Evolutionary conservation across 148 eudicot genomes (phyloP).

Genomic region (Limonium bicolor): DNA sequence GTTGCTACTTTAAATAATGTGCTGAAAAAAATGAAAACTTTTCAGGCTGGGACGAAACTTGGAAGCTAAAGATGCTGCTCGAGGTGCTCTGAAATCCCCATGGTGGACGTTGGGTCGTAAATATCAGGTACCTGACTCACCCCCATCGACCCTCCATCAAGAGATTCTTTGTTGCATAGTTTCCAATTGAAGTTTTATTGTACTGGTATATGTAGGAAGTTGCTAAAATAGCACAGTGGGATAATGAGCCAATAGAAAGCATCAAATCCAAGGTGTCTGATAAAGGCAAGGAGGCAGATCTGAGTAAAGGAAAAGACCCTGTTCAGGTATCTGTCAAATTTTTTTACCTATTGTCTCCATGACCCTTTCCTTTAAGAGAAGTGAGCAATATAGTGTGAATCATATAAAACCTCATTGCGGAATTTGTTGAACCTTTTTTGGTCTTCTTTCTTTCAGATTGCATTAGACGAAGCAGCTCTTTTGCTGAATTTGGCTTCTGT

Average conservation of each 20-base stretch:
- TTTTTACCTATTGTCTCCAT: neutral
- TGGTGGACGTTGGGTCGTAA: conserved; percentile 95
- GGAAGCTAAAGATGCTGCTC: conserved; percentile 80
- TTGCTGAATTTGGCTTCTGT: conserved; percentile 78
- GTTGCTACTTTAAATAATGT: neutral
- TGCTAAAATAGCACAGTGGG: conserved; percentile 78
- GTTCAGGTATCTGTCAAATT: conserved; percentile 40
- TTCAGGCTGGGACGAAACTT: conserved; percentile 58
- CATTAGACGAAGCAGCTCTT: conserved; percentile 83
- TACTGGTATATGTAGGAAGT: conserved; percentile 37
- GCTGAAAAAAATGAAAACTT: too few relatives aligned
- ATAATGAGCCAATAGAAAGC: conserved; percentile 66
- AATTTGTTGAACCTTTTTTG: neutral
- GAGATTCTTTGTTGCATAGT: too few relatives aligned
- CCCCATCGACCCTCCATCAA: neutral
- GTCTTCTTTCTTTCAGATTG: conserved; percentile 29
- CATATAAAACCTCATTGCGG: too few relatives aligned
- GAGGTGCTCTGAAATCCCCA: conserved; percentile 79
- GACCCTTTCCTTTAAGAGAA: neutral
- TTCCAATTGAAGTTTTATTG: too few relatives aligned
- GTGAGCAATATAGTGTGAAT: neutral
- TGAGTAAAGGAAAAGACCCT: conserved; percentile 68
- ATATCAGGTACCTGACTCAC: conserved; percentile 42
- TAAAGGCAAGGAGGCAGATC: conserved; percentile 58
- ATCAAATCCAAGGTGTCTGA: conserved; percentile 60